Evolutionary conservation across 2,329 filamentous ascomycete genomes (phyloP).

Genomic region (Fusarium haematococcum): DNA sequence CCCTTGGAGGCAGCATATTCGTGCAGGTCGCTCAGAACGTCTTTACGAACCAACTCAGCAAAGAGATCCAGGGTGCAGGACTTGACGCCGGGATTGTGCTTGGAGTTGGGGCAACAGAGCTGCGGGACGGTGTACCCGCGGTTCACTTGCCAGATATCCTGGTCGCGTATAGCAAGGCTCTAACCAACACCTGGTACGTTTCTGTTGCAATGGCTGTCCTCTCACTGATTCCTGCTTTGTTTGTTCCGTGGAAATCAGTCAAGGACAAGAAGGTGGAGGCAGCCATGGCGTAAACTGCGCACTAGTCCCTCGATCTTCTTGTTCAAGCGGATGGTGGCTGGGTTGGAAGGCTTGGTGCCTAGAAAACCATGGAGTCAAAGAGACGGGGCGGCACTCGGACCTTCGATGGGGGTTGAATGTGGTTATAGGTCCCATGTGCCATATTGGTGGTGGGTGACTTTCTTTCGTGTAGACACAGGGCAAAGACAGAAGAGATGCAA

Average conservation of each 20-base stretch:
- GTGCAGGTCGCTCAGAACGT: not conserved
- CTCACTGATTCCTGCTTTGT: not conserved
- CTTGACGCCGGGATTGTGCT: not conserved
- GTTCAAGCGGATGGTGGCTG: not conserved
- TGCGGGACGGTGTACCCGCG: not conserved
- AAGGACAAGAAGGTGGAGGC: not conserved
- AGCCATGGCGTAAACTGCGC: not conserved
- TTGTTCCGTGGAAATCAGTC: not conserved
- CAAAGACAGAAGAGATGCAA: not conserved
- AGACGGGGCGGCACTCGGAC: not conserved
- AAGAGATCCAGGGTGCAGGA: not conserved
- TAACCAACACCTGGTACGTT: not conserved
- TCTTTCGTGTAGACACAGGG: not conserved
- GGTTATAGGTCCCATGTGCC: not conserved
- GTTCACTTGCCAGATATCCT: not conserved
- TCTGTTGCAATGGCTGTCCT: not conserved
- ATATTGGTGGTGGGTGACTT: not conserved
- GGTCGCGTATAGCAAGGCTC: not conserved
- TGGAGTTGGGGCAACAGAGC: not conserved
- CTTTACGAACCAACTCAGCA: not conserved
- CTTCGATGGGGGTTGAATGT: not conserved
- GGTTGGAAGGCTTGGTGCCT: not conserved
- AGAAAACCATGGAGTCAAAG: not conserved
- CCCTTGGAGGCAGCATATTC: not conserved
- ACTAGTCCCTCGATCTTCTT: not conserved